phyloP scores from a whole-genome alignment of 1,284 basidiomycete species.

The Microbotryum saponariae region DNA sequence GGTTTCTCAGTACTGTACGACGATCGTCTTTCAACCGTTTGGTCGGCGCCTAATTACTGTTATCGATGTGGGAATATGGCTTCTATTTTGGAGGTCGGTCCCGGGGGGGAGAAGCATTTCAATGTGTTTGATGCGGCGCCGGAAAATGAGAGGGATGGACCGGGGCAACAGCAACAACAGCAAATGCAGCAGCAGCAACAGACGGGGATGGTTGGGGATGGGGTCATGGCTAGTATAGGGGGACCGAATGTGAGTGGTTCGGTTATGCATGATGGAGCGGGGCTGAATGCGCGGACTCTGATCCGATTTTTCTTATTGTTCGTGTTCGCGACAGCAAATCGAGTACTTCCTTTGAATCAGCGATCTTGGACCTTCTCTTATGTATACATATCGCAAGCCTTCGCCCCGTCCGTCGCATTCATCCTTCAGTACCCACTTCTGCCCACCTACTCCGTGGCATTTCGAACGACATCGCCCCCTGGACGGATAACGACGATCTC shows the following conservation, averaged over 20 bases:
- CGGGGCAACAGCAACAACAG: slow-evolving; percentile 25
- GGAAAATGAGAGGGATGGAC: slow-evolving; percentile 65
- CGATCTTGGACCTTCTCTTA: not conserved
- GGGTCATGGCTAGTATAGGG: too few species aligned
- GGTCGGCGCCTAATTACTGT: slow-evolving; percentile 98
- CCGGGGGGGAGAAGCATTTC: slow-evolving; percentile 81
- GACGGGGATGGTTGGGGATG: not conserved
- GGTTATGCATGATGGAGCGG: not conserved
- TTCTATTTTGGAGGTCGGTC: slow-evolving; percentile 90
- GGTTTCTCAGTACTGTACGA: slow-evolving; percentile 93
- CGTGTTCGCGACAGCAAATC: slow-evolving; percentile 6
- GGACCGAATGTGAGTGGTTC: not conserved
- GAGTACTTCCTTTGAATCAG: slow-evolving; percentile 22
- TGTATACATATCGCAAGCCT: not conserved
- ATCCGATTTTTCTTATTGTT: too few species aligned
- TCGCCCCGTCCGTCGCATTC: not conserved
- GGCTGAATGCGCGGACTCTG: too few species aligned
- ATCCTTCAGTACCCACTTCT: not conserved
- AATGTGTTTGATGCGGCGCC: slow-evolving; percentile 98
- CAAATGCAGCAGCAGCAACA: slow-evolving; percentile 1
- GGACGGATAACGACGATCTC: too few species aligned
- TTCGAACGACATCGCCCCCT: too few species aligned
- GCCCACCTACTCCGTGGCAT: too few species aligned
- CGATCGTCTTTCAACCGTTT: slow-evolving; percentile 90
- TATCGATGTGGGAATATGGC: slow-evolving; percentile 97